Evolutionary conservation across 1,284 basidiomycete species (phyloP).

Genomic region (Ustilago sp.): DNA sequence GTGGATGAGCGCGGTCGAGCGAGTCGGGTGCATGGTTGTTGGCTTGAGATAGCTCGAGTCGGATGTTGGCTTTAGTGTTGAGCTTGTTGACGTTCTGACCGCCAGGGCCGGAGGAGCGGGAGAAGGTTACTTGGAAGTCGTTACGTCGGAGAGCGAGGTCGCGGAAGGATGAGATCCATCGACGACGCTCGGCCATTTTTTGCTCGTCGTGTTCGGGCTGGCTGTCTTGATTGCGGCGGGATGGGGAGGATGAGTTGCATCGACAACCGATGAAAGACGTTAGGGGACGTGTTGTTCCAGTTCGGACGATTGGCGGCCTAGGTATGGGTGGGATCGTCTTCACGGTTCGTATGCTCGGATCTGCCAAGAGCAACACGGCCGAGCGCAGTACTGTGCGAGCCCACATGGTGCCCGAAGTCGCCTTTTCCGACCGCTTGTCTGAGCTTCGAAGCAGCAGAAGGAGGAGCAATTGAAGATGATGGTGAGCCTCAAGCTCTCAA

Average conservation of each 20-base stretch:
- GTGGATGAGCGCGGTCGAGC: slow-evolving; percentile 31
- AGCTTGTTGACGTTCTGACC: slow-evolving; percentile 61
- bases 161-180: slow-evolving; percentile 29
- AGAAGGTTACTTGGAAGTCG: slow-evolving; percentile 45
- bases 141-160: slow-evolving; percentile 28
- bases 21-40: slow-evolving; percentile 24
- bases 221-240: neutral
- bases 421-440: neutral
- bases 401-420: neutral
- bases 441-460: no score
- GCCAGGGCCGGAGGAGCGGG: slow-evolving; percentile 50
- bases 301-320: neutral
- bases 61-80: slow-evolving; percentile 56
- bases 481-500: no score
- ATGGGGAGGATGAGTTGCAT: neutral
- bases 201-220: slow-evolving; percentile 15
- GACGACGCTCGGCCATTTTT: slow-evolving; percentile 39
- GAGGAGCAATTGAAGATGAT: no score
- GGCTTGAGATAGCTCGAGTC: slow-evolving; percentile 39
- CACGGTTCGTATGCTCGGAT: neutral
- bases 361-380: neutral
- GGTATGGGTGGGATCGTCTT: neutral
- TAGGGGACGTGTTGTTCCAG: neutral
- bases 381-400: neutral
- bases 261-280: neutral